These are phyloP conservation scores for Dryadomyces quercivorus DNA, from an alignment of 2,329 filamentous ascomycete genomes.

Conservation along the genomic window DNA sequence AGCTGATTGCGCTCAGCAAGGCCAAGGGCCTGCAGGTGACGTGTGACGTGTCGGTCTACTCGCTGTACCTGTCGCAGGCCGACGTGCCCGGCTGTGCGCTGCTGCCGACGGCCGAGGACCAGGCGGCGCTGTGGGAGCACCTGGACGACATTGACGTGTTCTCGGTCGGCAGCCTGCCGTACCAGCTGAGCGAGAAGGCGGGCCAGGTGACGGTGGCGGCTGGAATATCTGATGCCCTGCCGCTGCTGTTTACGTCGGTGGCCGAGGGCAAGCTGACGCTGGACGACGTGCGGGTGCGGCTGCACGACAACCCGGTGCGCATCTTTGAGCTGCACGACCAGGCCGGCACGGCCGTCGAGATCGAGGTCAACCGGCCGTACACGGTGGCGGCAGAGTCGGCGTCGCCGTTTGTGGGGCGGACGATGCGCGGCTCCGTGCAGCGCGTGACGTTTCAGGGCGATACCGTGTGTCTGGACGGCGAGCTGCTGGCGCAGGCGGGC, in stretches of 20 bases:
- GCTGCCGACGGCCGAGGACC: conserved; percentile 55
- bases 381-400: conserved; percentile 27
- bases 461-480: conserved; percentile 64
- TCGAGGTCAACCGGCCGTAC: conserved; percentile 64
- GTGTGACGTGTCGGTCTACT: conserved; percentile 72
- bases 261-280: conserved; percentile 60
- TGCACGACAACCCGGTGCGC: conserved; percentile 68
- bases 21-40: conserved; percentile 72
- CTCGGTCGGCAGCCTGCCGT: conserved; percentile 66
- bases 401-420: conserved; percentile 59
- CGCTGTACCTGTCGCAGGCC: conserved; percentile 59
- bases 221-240: conserved; percentile 62
- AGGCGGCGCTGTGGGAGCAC: conserved; percentile 63
- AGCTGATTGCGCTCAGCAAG: conserved; percentile 64
- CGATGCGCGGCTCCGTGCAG: conserved; percentile 57
- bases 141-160: conserved; percentile 65
- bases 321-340: conserved; percentile 79
- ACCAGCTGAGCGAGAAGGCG: conserved; percentile 51
- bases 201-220: too few species aligned
- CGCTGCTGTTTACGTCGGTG: conserved; percentile 64
- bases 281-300: conserved; percentile 57
- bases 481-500: conserved; percentile 40
- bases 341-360: conserved; percentile 57
- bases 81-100: conserved; percentile 57
- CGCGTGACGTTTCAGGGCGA: conserved; percentile 64